These are phyloP conservation scores for Trypanosoma mega DNA, from an alignment of 208 protist genomes.

Conservation along the genomic window DNA sequence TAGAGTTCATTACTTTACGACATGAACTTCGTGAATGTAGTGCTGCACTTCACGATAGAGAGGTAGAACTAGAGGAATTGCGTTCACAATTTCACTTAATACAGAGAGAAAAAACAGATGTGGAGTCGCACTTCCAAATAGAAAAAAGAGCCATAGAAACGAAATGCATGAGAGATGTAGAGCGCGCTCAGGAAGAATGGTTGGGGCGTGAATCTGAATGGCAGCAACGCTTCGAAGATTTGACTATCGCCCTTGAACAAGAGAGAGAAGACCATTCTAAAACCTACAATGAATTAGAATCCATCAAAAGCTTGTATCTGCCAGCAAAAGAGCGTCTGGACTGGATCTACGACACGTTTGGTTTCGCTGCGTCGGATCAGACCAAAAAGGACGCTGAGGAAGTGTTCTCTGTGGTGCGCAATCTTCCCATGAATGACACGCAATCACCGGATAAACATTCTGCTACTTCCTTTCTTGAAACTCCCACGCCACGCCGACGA, in stretches of 20 bases:
- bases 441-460: slow-evolving; percentile 1
- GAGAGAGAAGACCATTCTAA: slow-evolving; percentile 3
- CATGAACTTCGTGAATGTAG: slow-evolving; percentile 56
- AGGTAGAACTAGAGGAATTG: slow-evolving; percentile 26
- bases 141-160: slow-evolving; percentile 17
- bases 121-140: slow-evolving; percentile 15
- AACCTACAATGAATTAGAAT: neutral
- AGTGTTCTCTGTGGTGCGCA: neutral
- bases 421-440: neutral
- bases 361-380: neutral
- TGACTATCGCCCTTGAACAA: slow-evolving; percentile 2
- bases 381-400: neutral
- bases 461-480: slow-evolving; percentile 2
- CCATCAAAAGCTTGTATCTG: neutral
- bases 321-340: neutral
- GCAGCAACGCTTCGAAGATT: neutral
- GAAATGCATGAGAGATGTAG: slow-evolving; percentile 5
- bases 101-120: slow-evolving; percentile 10
- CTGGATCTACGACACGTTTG: neutral
- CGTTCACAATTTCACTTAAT: slow-evolving; percentile 14
- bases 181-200: slow-evolving; percentile 7
- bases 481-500: slow-evolving; percentile 13
- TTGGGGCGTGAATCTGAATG: neutral
- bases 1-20: slow-evolving; percentile 65
- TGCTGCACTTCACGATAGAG: slow-evolving; percentile 34